Base-by-base conservation (phyloP, 2,329 filamentous ascomycete species). In the Claviceps monticola region DNA sequence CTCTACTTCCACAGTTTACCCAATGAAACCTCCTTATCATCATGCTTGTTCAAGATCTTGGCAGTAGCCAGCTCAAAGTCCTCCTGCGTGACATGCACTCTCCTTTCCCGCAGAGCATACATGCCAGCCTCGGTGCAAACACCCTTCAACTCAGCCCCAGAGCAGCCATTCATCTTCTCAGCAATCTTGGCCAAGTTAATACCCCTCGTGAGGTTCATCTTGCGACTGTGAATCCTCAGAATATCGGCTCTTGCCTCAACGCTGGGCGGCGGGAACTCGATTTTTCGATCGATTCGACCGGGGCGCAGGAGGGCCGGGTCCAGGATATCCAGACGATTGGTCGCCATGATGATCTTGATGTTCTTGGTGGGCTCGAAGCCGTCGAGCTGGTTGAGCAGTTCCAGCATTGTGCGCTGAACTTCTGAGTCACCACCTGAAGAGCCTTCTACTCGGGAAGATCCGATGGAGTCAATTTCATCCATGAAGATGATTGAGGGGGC, bases 311-410 rank as follows among this genome's bases (percentile, higher is more conserved):
- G 79, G 1, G 93, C 93, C 2, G 93, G 93, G 67, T 98, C 93
- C 46, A 98, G 80, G 57, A 98, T 97, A 63, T 98, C 93, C 57
- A 98, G 80, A 66, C 93, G 87, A 71, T 98, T 98, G 48, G 93
- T 98, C 51, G 93, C 93, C 91, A 98, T 98, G 73, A 98, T 95
- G 68, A 98, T 88, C 72, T 98, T 98, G 82, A 98, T 98, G 72
- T 97, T 97, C 76, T 98, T 98, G 46, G 91, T 97, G 5, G 93
- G 93, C 71, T 97, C 93, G 70, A 98, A 98, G 49, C 93, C 93
- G 66, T 98, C 93, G 55, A 98, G 80, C 75, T 98, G 93, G 74
- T 98, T 98, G 58, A 98, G 82, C 55, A 98, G 76, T 70, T 98
- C 93, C 71, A 98, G 73, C 93, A 98, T 98, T 47, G 93, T 98